These are phyloP conservation scores for Spathaspora gorwiae DNA, from an alignment of 805 yeast genomes.

Conservation along the genomic window DNA sequence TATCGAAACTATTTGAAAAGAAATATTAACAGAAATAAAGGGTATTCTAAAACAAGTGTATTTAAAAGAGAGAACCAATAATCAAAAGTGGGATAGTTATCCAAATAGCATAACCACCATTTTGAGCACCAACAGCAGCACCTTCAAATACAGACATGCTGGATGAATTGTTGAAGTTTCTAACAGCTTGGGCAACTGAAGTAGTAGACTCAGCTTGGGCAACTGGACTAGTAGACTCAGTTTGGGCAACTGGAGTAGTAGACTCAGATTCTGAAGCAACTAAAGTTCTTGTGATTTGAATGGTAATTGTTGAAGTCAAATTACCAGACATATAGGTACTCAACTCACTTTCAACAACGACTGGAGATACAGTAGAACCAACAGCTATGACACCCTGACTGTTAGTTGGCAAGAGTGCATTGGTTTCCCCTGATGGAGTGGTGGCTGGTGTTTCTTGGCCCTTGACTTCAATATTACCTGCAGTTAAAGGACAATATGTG, in stretches of 20 bases:
- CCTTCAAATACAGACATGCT: conserved; percentile 6
- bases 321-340: conserved; percentile 3
- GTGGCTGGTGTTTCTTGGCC: conserved; percentile 2
- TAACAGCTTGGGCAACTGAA: background rate
- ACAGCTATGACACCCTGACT: conserved; percentile 1
- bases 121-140: conserved; percentile 4
- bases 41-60: too few species aligned
- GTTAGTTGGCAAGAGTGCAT: background rate
- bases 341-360: conserved; percentile 1
- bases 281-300: conserved; percentile 4
- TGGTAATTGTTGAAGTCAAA: conserved; percentile 1
- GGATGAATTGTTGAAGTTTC: background rate
- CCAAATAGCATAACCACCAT: conserved; percentile 2
- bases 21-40: too few species aligned
- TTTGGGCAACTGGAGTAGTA: background rate
- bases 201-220: conserved; percentile 1
- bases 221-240: conserved; percentile 1
- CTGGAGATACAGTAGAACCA: background rate
- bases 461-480: background rate
- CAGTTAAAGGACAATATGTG: conserved; percentile 19
- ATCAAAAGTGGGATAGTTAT: conserved; percentile 6
- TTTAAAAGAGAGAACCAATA: conserved; percentile 2
- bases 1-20: too few species aligned
- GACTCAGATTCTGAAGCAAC: background rate
- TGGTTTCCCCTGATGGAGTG: background rate